A percentile compares a stretch with the other conserved stretches of the same genome.
These are phyloP conservation scores for Chloroidium sp. DNA, from an alignment of 163 green algal species.

Conservation along the genomic window DNA sequence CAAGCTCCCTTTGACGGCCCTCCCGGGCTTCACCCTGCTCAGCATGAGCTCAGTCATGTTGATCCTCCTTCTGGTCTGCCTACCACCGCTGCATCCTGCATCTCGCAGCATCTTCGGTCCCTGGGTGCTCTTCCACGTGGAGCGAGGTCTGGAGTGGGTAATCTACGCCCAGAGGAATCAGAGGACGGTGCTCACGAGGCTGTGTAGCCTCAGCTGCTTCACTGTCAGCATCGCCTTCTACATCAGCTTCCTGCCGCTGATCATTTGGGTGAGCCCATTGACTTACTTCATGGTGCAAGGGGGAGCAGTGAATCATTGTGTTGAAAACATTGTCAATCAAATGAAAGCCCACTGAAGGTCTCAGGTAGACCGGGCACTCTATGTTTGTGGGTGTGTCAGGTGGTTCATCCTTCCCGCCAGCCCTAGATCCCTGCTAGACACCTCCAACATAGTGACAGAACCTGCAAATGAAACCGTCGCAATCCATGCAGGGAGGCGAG, in stretches of 20 bases:
- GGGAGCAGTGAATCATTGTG: too few relatives aligned
- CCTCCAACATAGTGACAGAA: too few relatives aligned
- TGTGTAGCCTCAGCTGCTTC: slow-evolving; percentile 22
- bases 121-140: slow-evolving; percentile 23
- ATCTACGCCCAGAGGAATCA: slow-evolving; percentile 17
- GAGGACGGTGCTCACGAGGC: slow-evolving; percentile 22
- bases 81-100: slow-evolving; percentile 27
- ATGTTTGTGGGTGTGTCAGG: too few relatives aligned
- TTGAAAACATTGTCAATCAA: not conserved
- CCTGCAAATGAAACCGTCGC: too few relatives aligned
- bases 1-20: not conserved
- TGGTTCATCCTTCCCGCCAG: too few relatives aligned
- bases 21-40: not conserved
- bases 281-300: not conserved
- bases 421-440: too few relatives aligned
- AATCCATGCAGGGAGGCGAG: slow-evolving; percentile 2
- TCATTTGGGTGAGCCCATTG: slow-evolving; percentile 25
- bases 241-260: slow-evolving; percentile 28
- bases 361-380: too few relatives aligned
- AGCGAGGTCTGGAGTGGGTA: slow-evolving; percentile 23
- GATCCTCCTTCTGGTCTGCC: slow-evolving; percentile 27
- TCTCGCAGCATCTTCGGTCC: slow-evolving; percentile 17
- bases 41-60: not conserved
- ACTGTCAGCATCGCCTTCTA: slow-evolving; percentile 39
- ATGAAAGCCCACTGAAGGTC: too few relatives aligned